Percentiles rank a stretch among this genome's conserved stretches.
phyloP scores from a whole-genome alignment of 352 stramenopile species.

The Pythium apleroticum region DNA sequence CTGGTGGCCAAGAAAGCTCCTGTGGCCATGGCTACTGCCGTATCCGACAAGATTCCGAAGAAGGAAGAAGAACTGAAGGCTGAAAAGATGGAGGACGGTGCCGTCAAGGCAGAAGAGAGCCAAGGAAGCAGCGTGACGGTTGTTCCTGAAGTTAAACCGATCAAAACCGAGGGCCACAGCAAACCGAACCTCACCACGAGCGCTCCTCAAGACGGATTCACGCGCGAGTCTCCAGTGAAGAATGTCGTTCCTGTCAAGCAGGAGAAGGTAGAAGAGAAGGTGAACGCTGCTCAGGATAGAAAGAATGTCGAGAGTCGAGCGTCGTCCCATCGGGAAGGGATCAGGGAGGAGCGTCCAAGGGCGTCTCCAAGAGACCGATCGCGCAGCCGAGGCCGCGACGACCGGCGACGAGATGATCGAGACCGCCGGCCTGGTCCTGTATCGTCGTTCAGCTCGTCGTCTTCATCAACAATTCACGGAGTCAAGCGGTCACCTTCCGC shows the following conservation, averaged over 20 bases:
- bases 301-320: neutral
- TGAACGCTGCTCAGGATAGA: neutral
- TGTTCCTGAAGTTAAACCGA: no score
- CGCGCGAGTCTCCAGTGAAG: no score
- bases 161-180: no score
- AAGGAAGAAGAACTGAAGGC: constrained; percentile 14
- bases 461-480: neutral
- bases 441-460: neutral
- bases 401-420: neutral
- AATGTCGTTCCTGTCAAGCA: neutral
- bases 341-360: neutral
- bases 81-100: neutral
- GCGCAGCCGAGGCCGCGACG: constrained; percentile 4
- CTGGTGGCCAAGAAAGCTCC: constrained; percentile 36
- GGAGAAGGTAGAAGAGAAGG: constrained; percentile 1
- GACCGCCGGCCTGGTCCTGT: neutral
- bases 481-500: constrained; percentile 11
- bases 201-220: no score
- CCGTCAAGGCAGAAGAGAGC: neutral
- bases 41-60: neutral
- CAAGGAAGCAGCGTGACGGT: neutral
- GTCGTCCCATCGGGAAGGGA: neutral
- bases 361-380: constrained; percentile 12
- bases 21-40: neutral
- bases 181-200: no score